Conservation (phyloP, 2,329 filamentous ascomycete species). For the Sporothrix pallida region DNA sequence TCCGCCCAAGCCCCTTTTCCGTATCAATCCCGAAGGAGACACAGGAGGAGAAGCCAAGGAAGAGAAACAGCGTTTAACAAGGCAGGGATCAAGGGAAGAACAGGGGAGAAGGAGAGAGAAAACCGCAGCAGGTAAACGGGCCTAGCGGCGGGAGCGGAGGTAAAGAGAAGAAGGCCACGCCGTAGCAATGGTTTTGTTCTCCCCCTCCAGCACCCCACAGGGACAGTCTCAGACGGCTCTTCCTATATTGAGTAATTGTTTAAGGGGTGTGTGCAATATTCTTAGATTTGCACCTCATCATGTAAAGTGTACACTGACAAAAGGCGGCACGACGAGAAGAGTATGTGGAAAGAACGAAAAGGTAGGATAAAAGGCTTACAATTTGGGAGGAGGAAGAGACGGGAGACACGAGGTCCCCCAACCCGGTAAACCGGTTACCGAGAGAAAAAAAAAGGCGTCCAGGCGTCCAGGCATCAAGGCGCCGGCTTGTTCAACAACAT, state of each 20-base stretch:
- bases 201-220: constrained; percentile 31
- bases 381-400: not conserved
- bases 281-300: constrained; percentile 47
- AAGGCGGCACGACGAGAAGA: not conserved
- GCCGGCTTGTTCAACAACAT: not conserved
- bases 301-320: constrained; percentile 35
- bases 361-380: not conserved
- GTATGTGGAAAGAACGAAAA: not conserved
- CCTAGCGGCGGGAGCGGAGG: constrained; percentile 1
- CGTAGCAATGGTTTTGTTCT: not conserved
- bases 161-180: constrained; percentile 8
- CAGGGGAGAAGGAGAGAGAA: not conserved
- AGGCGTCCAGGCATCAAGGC: not conserved
- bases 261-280: constrained; percentile 42
- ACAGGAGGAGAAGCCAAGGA: constrained; percentile 13
- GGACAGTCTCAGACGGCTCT: constrained; percentile 52
- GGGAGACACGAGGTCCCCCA: not conserved
- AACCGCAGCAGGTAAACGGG: not conserved
- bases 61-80: not conserved
- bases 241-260: constrained; percentile 45
- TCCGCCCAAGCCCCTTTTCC: not conserved
- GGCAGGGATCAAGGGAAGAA: constrained; percentile 11
- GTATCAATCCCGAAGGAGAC: constrained; percentile 31
- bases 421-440: not conserved
- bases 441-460: not conserved